These are phyloP conservation scores for Psilocybe tampanensis DNA, from an alignment of 768 basidiomycete species.

Conservation along the genomic window DNA sequence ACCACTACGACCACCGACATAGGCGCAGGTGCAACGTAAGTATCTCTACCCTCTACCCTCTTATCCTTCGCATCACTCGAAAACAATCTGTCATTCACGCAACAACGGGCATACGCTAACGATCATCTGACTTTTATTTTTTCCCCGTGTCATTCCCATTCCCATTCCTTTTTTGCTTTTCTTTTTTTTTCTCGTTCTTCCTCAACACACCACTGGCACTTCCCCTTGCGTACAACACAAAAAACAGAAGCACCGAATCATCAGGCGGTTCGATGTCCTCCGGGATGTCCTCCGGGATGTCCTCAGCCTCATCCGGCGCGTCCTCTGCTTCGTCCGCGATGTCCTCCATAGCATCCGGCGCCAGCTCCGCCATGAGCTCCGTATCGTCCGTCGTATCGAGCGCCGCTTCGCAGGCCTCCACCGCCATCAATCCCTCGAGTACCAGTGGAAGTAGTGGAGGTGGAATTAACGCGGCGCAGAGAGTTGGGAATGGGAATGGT, in stretches of 20 bases:
- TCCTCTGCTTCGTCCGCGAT: conserved; percentile 4
- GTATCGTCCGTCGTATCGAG: neutral
- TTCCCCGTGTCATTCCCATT: too few species aligned
- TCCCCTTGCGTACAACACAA: too few species aligned
- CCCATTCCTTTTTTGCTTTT: too few species aligned
- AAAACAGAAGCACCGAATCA: neutral
- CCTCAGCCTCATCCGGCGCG: neutral
- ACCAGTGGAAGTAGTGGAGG: conserved; percentile 4
- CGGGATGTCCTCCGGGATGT: neutral
- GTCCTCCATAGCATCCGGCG: conserved; percentile 2
- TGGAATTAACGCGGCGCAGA: neutral
- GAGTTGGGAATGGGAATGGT: neutral
- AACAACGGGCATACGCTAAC: too few species aligned
- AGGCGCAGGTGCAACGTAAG: neutral
- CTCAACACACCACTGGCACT: too few species aligned
- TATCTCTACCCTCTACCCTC: neutral
- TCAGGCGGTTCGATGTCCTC: conserved; percentile 1
- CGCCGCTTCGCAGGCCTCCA: conserved; percentile 6
- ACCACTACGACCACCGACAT: conserved; percentile 1
- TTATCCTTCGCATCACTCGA: neutral
- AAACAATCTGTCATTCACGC: too few species aligned
- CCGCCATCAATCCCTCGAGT: conserved; percentile 7
- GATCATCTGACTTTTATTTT: too few species aligned
- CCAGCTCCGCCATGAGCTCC: conserved; percentile 2
- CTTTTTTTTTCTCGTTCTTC: too few species aligned